Percentiles rank a stretch among this genome's conserved stretches.
phyloP scores from a whole-genome alignment of 176 grass and related monocot genomes.

The Pontederia paniculata region DNA sequence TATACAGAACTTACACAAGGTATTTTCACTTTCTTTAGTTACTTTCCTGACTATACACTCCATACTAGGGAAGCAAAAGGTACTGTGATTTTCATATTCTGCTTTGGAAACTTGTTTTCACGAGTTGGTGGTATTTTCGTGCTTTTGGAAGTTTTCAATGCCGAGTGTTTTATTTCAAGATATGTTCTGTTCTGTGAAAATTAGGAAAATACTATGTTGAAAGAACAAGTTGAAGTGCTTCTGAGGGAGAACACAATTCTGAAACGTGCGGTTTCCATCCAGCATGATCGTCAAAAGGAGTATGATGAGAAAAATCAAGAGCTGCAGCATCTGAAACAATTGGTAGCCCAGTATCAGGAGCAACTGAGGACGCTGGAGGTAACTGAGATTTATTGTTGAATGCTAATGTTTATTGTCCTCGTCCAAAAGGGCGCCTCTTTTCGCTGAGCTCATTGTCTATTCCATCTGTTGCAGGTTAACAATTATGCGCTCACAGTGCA shows the following conservation, averaged over 20 bases:
- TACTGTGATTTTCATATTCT: no score
- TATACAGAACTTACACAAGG: slow-evolving; percentile 15
- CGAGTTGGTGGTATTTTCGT: neutral
- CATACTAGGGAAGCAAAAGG: no score
- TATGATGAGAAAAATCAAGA: slow-evolving; percentile 40
- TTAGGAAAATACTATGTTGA: slow-evolving; percentile 48
- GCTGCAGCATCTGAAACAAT: slow-evolving; percentile 50
- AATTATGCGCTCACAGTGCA: no score
- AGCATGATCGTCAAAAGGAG: slow-evolving; percentile 59
- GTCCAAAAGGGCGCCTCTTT: no score
- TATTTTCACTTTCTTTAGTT: neutral
- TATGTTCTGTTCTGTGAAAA: neutral
- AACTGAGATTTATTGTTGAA: neutral
- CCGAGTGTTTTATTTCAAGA: neutral
- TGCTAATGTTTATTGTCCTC: no score
- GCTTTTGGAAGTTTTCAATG: neutral
- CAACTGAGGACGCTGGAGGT: slow-evolving; percentile 70
- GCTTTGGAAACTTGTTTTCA: no score
- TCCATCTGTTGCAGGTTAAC: no score
- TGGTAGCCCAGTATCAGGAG: slow-evolving; percentile 58
- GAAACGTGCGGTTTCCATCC: slow-evolving; percentile 68
- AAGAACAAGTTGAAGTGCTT: slow-evolving; percentile 44
- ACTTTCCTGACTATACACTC: no score
- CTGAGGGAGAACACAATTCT: slow-evolving; percentile 51
- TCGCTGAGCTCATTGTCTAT: no score